These are phyloP conservation scores for Phaeosphaeria sp. DNA, from an alignment of 2,329 filamentous ascomycete species.

Conservation along the genomic window DNA sequence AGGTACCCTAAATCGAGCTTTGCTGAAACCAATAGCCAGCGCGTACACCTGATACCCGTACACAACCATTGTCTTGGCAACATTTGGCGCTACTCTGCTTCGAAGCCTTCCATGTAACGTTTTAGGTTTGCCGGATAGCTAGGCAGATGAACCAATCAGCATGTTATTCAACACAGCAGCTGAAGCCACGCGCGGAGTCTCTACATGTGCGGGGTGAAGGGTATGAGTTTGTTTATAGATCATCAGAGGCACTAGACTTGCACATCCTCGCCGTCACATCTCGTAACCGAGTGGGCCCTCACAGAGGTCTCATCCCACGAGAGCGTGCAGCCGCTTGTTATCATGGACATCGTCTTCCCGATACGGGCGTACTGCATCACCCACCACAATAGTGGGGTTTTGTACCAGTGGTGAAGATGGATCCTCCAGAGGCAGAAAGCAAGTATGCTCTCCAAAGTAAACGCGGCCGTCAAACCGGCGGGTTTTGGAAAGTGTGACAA, in stretches of 20 bases:
- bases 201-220: constrained; percentile 18
- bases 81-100: constrained; percentile 31
- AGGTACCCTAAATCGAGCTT: constrained; percentile 18
- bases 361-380: constrained; percentile 42
- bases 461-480: constrained; percentile 83
- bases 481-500: constrained; percentile 85
- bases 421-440: constrained; percentile 45
- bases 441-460: constrained; percentile 82
- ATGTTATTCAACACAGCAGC: constrained; percentile 21
- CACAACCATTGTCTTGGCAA: constrained; percentile 26
- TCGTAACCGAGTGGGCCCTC: constrained; percentile 1
- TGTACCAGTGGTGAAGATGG: constrained; percentile 32
- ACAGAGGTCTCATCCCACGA: constrained; percentile 30
- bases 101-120: constrained; percentile 23
- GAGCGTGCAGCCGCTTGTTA: constrained; percentile 28
- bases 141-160: constrained; percentile 31
- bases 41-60: constrained; percentile 36
- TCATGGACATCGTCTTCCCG: constrained; percentile 37
- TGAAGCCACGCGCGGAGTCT: constrained; percentile 39
- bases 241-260: constrained; percentile 22
- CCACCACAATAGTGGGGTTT: constrained; percentile 48
- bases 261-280: constrained; percentile 12
- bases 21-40: constrained; percentile 43
- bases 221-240: constrained; percentile 11
- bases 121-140: constrained; percentile 25